phyloP scores from a whole-genome alignment of 2,329 filamentous ascomycete species.

The Talaromyces verruculosus region DNA sequence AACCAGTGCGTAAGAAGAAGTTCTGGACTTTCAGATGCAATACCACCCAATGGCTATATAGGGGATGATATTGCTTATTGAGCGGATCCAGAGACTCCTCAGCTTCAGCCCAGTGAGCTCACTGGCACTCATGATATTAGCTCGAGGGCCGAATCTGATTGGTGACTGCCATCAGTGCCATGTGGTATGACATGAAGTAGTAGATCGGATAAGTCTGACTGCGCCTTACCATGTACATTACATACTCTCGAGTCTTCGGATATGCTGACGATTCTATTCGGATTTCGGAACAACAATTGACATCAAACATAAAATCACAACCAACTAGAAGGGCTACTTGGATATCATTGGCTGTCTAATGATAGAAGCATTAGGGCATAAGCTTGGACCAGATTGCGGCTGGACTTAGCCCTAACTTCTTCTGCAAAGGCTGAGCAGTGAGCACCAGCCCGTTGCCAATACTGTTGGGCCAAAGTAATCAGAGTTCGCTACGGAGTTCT shows the following conservation, averaged over 20 bases:
- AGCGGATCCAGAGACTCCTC: background rate
- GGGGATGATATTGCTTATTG: background rate
- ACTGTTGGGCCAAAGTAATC: background rate
- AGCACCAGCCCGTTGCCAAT: background rate
- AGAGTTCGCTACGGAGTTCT: background rate
- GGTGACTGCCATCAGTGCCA: background rate
- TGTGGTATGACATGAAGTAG: background rate
- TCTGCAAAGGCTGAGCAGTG: conserved; percentile 7
- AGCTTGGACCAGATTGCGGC: background rate
- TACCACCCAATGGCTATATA: background rate
- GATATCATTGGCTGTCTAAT: conserved; percentile 8
- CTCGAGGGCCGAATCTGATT: background rate
- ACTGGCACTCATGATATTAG: background rate
- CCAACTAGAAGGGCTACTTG: background rate
- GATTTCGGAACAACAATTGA: background rate
- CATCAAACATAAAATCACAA: background rate
- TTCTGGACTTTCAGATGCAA: background rate
- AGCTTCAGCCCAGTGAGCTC: background rate
- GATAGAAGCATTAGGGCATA: conserved; percentile 7
- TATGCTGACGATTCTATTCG: background rate
- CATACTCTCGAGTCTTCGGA: background rate
- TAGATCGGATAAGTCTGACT: background rate
- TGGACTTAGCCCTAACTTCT: conserved; percentile 2
- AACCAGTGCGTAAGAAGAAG: background rate
- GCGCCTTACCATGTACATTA: background rate